Percentiles rank a stretch among this genome's conserved stretches.
Conservation (phyloP, 768 basidiomycete species). For the Mycena polygramma region DNA sequence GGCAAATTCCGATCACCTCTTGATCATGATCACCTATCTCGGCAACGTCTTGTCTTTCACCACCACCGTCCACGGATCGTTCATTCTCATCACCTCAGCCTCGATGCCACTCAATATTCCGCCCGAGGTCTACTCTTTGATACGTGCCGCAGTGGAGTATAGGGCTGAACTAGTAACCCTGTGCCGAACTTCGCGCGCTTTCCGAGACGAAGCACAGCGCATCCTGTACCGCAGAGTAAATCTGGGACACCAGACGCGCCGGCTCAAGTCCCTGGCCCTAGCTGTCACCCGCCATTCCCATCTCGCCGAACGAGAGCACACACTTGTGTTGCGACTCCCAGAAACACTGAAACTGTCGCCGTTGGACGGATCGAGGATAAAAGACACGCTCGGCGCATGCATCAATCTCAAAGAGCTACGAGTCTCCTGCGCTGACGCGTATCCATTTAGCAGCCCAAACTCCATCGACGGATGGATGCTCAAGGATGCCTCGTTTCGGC, state of each 20-base stretch:
- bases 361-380: not conserved
- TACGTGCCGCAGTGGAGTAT: slow-evolving; percentile 3
- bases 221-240: slow-evolving; percentile 8
- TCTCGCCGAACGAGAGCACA: slow-evolving; percentile 22
- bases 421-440: not conserved
- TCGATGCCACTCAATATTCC: not conserved
- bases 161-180: not conserved
- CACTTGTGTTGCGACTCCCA: slow-evolving; percentile 7
- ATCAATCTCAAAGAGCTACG: slow-evolving; percentile 16
- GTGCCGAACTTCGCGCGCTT: slow-evolving; percentile 13
- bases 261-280: slow-evolving; percentile 3
- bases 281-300: slow-evolving; percentile 13
- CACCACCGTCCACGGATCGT: too few relatives aligned
- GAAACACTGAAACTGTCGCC: not conserved
- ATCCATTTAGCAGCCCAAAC: too few relatives aligned
- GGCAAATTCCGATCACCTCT: too few relatives aligned
- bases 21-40: too few relatives aligned
- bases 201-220: slow-evolving; percentile 13
- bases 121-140: slow-evolving; percentile 15
- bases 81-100: too few relatives aligned
- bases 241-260: slow-evolving; percentile 1
- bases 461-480: slow-evolving; percentile 16
- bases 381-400: not conserved
- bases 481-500: slow-evolving; percentile 18
- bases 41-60: too few relatives aligned